Base-by-base conservation (phyloP, 2,329 filamentous ascomycete species). In the Elsinoe ampelina region DNA sequence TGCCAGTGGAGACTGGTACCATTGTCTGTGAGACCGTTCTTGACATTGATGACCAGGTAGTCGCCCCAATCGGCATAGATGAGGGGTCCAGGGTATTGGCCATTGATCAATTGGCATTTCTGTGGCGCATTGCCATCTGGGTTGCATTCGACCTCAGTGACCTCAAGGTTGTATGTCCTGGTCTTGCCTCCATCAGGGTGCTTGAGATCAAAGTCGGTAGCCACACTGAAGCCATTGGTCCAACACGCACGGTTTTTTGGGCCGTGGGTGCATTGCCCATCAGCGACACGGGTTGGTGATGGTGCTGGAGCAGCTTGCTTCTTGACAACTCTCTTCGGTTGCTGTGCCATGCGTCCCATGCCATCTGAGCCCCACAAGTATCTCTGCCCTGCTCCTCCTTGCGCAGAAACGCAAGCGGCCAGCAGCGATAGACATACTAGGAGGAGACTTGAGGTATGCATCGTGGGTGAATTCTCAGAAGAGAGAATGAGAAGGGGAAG, bases 11-110 rank as follows among this genome's bases (percentile, higher is more conserved):
- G 75, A 17, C 74, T 75, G 15, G 80, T 83, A 30, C 80, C 80
- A 59, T 85, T 84, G 60, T 72, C 65, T 7, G 68, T 68, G 66
- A 74, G 41, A 36, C 70, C 62, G 65, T 83, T 85, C 38, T 70
- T 78, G 15, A 84, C 75, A 54, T 78, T 78, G 11, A 82, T 67
- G n/a, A 69, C 64, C 4, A 84, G 70, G 32, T 60, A 70, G 57
- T 76, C 72, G 22, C 72, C 76, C 76, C 77, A 65, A 62, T 73
- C 65, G 58, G 72, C 66, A 42, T 64, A 58, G 55, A 90, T 81
- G 12, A 77, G 73, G 1, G 86, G 86, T 0, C 84, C 86, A 0
- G 86, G 86, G 59, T 80, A 84, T 42, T 81, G 77, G 7, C 79
- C 80, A 65, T 86, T 85, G 65, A 87, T 73, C 30, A 87, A 73